Conservation (phyloP, 1,139 yeast genomes). For the Pichia sp. region DNA sequence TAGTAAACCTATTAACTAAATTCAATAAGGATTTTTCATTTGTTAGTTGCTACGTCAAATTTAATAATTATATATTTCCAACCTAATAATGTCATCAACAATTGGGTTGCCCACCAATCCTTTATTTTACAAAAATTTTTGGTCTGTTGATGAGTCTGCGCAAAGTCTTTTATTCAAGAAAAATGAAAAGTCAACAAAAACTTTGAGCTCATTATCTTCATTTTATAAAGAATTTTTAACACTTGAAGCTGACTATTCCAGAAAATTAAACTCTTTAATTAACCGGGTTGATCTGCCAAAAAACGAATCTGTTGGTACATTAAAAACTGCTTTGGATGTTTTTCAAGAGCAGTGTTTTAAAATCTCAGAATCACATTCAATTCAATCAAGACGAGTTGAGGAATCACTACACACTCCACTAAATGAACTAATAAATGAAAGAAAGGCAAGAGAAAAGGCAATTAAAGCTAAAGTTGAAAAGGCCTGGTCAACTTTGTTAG, state of each 20-base stretch:
- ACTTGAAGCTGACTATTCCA: conserved; percentile 69
- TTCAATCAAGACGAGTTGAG: conserved; percentile 39
- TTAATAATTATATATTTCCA: neutral
- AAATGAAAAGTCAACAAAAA: conserved; percentile 38
- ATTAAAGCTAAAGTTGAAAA: conserved; percentile 40
- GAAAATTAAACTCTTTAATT: conserved; percentile 46
- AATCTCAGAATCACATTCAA: conserved; percentile 41
- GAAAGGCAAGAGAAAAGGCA: conserved; percentile 41
- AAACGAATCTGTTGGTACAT: conserved; percentile 50
- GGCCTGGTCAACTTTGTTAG: conserved; percentile 35
- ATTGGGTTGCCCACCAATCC: neutral
- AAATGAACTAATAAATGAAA: conserved; percentile 35
- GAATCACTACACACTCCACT: conserved; percentile 36
- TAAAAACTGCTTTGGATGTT: conserved; percentile 54
- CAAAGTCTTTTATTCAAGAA: conserved; percentile 38
- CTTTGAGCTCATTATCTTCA: conserved; percentile 38
- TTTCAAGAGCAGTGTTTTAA: conserved; percentile 51
- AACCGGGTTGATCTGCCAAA: conserved; percentile 44
- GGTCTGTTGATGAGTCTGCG: conserved; percentile 31
- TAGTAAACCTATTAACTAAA: too few species aligned
- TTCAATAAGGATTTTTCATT: too few species aligned
- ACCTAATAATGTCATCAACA: neutral
- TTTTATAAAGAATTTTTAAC: conserved; percentile 46
- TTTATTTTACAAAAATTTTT: conserved; percentile 23
- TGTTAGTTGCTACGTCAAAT: neutral